Conservation (phyloP, 2,329 filamentous ascomycete genomes). For the Cladosporium sp. region DNA sequence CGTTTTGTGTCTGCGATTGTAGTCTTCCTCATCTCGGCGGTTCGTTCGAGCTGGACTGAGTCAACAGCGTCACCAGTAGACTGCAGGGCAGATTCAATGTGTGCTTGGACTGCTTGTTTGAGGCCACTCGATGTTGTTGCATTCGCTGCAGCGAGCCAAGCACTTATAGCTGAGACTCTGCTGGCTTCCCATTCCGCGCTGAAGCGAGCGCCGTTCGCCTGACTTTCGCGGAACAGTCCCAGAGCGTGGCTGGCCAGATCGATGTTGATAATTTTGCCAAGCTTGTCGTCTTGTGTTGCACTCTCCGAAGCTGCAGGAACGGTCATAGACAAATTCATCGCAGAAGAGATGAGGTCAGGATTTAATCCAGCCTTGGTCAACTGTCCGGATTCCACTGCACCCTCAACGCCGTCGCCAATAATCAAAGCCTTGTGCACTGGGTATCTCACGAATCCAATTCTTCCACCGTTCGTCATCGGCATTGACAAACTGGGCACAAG, state of each 20-base stretch:
- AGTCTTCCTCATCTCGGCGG: conserved; percentile 15
- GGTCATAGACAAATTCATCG: conserved; percentile 53
- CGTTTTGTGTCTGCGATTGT: conserved; percentile 37
- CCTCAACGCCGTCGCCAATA: conserved; percentile 67
- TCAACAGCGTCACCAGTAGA: conserved; percentile 2
- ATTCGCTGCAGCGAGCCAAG: conserved; percentile 27
- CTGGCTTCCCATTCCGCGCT: conserved; percentile 33
- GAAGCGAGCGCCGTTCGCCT: conserved; percentile 31
- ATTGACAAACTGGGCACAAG: conserved; percentile 73
- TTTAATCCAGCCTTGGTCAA: conserved; percentile 32
- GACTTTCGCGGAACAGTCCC: conserved; percentile 32
- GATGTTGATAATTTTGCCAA: conserved; percentile 54
- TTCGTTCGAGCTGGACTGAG: not conserved
- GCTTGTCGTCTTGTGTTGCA: conserved; percentile 15
- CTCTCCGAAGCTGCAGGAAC: conserved; percentile 35
- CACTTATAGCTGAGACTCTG: conserved; percentile 24
- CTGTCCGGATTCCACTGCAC: conserved; percentile 53
- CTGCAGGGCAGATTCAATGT: conserved; percentile 63
- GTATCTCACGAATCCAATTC: conserved; percentile 65
- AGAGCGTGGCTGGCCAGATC: conserved; percentile 60
- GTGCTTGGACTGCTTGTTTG: conserved; percentile 61
- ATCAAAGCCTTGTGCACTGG: conserved; percentile 81
- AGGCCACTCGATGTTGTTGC: conserved; percentile 43
- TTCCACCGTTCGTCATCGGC: conserved; percentile 58
- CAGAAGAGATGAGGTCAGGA: conserved; percentile 46